Base-by-base conservation (phyloP, 2,329 filamentous ascomycete genomes). In the Colletotrichum euphorbiae region DNA sequence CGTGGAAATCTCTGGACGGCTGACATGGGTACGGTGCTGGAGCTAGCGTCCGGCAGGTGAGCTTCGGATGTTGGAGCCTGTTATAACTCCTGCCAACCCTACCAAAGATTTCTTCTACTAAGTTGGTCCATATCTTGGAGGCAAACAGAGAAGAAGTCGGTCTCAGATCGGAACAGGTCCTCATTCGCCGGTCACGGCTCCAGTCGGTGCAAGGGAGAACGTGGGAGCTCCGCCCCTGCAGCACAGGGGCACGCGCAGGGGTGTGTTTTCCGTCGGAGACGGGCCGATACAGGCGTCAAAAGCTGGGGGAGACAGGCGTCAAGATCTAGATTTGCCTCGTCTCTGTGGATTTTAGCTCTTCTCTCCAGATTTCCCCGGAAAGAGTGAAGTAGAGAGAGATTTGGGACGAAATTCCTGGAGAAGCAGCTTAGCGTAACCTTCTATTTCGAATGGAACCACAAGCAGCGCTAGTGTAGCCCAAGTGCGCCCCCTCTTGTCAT, bases 191-290 rank as follows among this genome's bases (percentile, higher is more conserved):
- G 13, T 4, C 17, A 2, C 6, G 17, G 17, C 33, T 15, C 21
- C 36, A 24, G 38, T 21, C n/a, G 38, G 51, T 38, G 59, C 43
- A 51, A 46, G 51, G 59, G 43, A 63, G 21, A 33, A 38, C 36
- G 59, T 52, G 59, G 64, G 5, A 52, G 46, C 46, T 40, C 31
- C 28, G 62, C 24, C 9, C 15, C 13, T 15, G 36, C 13, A 5
- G 3, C 19, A 15, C 13, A 38, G 33, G 51, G 19, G 11, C 31
- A 24, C 21, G 31, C 8, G 19, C 31, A 36, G 51, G 46, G 60
- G 42, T 58, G 19, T 43, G 64, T 50, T 40, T 65, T 45, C 52
- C 24, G 65, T 52, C 38, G 28, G 52, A 51, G 17, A 67, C 43
- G 63, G 50, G 57, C 43, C 31, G 57, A 48, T 13, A 31, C 19